Evolutionary conservation across 148 eudicot species (phyloP).

Genomic region (Vaccinium vitisidaea): DNA sequence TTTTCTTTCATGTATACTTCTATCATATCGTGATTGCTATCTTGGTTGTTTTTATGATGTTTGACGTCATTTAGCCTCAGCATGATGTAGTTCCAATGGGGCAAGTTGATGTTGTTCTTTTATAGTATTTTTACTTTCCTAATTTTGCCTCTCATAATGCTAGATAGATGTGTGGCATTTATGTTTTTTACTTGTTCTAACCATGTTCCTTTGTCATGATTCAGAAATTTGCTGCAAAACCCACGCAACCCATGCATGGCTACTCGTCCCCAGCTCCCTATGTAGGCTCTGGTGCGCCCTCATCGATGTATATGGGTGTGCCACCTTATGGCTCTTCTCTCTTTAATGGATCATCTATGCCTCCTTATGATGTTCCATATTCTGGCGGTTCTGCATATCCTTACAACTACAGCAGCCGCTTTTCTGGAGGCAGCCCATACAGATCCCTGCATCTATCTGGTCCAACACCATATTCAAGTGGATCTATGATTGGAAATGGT

Average conservation of each 20-base stretch:
- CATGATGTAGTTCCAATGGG: neutral
- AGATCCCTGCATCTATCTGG: slow-evolving; percentile 69
- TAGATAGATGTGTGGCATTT: neutral
- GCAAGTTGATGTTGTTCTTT: neutral
- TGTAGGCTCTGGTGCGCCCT: slow-evolving; percentile 76
- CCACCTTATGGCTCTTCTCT: slow-evolving; percentile 85
- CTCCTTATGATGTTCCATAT: slow-evolving; percentile 77
- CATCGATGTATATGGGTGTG: slow-evolving; percentile 70
- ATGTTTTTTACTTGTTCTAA: neutral
- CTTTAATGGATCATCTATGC: slow-evolving; percentile 66
- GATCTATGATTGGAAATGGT: slow-evolving; percentile 80
- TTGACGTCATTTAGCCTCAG: neutral
- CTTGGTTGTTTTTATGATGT: neutral
- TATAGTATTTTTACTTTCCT: neutral
- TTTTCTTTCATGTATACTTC: neutral
- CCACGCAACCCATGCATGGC: slow-evolving; percentile 62
- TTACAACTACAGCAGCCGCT: slow-evolving; percentile 64
- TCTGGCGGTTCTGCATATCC: slow-evolving; percentile 81
- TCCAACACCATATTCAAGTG: slow-evolving; percentile 71
- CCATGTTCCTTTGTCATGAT: slow-evolving; percentile 12
- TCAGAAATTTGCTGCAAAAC: slow-evolving; percentile 80
- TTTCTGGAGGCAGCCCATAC: slow-evolving; percentile 88
- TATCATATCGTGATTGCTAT: neutral
- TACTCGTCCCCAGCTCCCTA: slow-evolving; percentile 67
- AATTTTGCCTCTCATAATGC: neutral